Evolutionary conservation across 2,329 filamentous ascomycete genomes (phyloP).

Genomic region (Conoideocrella luteorostrata): DNA sequence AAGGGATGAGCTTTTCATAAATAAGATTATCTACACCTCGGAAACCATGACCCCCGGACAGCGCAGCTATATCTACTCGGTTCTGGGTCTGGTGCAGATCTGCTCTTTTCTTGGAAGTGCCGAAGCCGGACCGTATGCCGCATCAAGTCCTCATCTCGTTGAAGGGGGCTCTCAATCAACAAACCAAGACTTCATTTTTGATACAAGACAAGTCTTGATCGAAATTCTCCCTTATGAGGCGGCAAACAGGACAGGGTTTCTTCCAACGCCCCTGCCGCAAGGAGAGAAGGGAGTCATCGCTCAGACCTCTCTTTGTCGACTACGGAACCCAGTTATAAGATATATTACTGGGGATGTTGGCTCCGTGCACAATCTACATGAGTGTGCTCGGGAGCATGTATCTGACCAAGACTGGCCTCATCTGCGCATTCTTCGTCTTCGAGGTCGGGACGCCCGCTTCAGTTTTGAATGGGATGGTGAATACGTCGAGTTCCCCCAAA

Average conservation of each 20-base stretch:
- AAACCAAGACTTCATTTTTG: constrained; percentile 30
- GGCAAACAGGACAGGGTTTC: constrained; percentile 1
- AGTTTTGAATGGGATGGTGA: constrained; percentile 35
- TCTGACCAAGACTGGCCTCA: constrained; percentile 15
- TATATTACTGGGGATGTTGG: constrained; percentile 36
- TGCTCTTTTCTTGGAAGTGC: constrained; percentile 33
- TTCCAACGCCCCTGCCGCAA: constrained; percentile 15
- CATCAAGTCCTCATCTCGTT: constrained; percentile 21
- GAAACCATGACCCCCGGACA: constrained; percentile 30
- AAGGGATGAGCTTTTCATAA: constrained; percentile 21
- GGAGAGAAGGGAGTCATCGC: constrained; percentile 31
- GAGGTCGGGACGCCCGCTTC: constrained; percentile 34
- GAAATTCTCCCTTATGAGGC: constrained; percentile 27
- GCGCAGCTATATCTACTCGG: constrained; percentile 7
- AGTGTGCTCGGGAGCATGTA: constrained; percentile 10
- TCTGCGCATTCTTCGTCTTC: constrained; percentile 28
- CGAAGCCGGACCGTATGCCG: constrained; percentile 33
- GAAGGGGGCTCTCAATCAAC: constrained; percentile 3
- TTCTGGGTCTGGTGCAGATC: constrained; percentile 15
- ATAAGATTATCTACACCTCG: constrained; percentile 39
- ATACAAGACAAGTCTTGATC: constrained; percentile 27
- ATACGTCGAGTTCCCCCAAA: constrained; percentile 29
- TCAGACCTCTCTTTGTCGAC: constrained; percentile 32
- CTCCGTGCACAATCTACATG: constrained; percentile 28
- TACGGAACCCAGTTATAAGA: constrained; percentile 36